Conservation (phyloP, 140 eudicot species). For the Flaveria floridana region DNA sequence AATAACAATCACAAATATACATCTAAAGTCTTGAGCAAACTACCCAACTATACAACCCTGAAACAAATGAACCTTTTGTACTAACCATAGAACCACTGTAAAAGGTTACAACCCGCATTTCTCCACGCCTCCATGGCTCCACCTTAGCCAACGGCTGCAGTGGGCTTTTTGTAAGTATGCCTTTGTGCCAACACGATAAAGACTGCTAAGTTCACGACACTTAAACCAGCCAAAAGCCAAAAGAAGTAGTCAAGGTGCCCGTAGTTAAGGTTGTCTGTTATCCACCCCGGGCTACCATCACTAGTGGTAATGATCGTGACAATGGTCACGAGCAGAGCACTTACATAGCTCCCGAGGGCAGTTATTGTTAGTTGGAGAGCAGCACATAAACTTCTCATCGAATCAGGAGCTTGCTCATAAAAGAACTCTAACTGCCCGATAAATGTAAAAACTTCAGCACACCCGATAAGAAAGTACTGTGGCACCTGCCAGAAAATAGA, state of each 20-base stretch:
- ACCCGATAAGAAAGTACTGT: slow-evolving; percentile 46
- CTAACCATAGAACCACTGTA: not conserved
- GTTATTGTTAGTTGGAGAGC: slow-evolving; percentile 48
- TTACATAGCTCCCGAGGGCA: slow-evolving; percentile 43
- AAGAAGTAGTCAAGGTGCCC: slow-evolving; percentile 53
- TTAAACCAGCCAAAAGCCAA: slow-evolving; percentile 49
- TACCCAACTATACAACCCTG: not conserved
- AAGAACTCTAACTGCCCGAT: slow-evolving; percentile 55
- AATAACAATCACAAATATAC: not conserved
- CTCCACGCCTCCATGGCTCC: not conserved
- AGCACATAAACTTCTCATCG: slow-evolving; percentile 53
- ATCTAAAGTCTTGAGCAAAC: not conserved
- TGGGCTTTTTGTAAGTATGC: slow-evolving; percentile 38
- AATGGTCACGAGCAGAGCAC: slow-evolving; percentile 43
- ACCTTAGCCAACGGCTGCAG: slow-evolving; percentile 18
- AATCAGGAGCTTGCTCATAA: slow-evolving; percentile 58
- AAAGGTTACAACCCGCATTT: slow-evolving; percentile 12
- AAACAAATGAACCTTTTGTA: not conserved
- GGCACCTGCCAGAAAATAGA: slow-evolving; percentile 61
- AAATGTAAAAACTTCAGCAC: slow-evolving; percentile 48
- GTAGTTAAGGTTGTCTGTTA: slow-evolving; percentile 50
- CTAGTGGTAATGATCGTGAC: slow-evolving; percentile 37
- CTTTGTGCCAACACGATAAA: slow-evolving; percentile 35
- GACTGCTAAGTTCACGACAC: slow-evolving; percentile 37
- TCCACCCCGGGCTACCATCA: slow-evolving; percentile 49